Percentiles rank a stretch among this genome's conserved stretches.
Conservation (phyloP, 163 green algal species). For the Chlorella variabilis region DNA sequence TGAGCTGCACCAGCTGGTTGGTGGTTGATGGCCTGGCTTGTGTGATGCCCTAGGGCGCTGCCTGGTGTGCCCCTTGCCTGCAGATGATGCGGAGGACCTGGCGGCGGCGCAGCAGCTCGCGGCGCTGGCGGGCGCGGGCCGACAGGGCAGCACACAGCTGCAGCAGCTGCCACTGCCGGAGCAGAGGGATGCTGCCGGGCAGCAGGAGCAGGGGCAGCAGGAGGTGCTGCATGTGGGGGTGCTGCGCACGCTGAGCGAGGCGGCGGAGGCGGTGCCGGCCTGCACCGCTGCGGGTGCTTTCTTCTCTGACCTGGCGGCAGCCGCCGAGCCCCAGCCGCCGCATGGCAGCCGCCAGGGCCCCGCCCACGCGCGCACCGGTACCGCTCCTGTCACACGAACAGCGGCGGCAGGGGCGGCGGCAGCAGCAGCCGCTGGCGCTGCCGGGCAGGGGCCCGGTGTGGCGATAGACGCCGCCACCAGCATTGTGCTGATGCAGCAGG, state of each 20-base stretch:
- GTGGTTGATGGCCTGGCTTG: neutral
- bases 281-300: neutral
- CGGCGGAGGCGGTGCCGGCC: neutral
- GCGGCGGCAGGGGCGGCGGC: neutral
- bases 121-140: neutral
- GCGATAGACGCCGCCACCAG: neutral
- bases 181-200: no score
- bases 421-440: neutral
- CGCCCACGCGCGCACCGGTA: neutral
- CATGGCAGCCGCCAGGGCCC: neutral
- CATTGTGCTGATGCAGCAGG: conserved; percentile 13
- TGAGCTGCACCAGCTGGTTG: neutral
- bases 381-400: neutral
- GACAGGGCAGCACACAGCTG: neutral
- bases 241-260: neutral
- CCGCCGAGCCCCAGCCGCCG: neutral
- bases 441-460: neutral
- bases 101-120: conserved; percentile 11
- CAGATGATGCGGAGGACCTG: neutral
- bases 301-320: neutral
- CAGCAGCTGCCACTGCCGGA: neutral
- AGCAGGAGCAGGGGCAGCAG: neutral
- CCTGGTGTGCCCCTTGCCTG: neutral
- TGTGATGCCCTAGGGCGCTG: no score
- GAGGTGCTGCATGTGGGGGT: neutral